Conservation (phyloP, 176 grass and related monocot species). For the Musa itinerans region DNA sequence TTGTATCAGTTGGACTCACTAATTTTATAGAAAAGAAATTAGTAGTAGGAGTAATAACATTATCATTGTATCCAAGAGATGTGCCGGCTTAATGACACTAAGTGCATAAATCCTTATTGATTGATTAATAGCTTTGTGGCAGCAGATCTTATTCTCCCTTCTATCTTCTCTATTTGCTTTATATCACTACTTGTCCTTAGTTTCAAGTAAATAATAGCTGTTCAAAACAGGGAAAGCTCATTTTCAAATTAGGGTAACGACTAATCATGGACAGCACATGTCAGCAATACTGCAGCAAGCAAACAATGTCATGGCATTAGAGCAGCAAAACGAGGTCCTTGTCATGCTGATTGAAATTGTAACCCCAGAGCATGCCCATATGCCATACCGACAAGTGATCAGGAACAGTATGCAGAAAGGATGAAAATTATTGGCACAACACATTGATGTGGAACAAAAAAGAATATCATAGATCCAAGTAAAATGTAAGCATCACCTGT, state of each 20-base stretch:
- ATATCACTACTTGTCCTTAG: not conserved
- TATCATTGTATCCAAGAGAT: too few species aligned
- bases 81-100: too few species aligned
- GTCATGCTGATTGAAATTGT: not conserved
- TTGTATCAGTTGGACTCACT: too few species aligned
- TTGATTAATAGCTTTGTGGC: too few species aligned
- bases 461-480: not conserved
- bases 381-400: not conserved
- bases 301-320: not conserved
- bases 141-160: not conserved
- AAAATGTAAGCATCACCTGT: slow-evolving; percentile 36
- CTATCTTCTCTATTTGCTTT: not conserved
- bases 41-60: too few species aligned
- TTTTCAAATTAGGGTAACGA: not conserved
- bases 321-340: not conserved
- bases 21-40: too few species aligned
- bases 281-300: not conserved
- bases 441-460: too few species aligned
- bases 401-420: not conserved
- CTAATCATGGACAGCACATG: not conserved
- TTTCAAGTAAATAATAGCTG: not conserved
- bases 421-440: too few species aligned
- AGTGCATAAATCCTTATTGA: too few species aligned
- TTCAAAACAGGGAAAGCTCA: not conserved
- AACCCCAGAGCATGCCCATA: not conserved